Percentiles rank a stretch among this genome's conserved stretches.
These are phyloP conservation scores for Auricularia auricula-judae DNA, from an alignment of 768 basidiomycete genomes.

Conservation along the genomic window DNA sequence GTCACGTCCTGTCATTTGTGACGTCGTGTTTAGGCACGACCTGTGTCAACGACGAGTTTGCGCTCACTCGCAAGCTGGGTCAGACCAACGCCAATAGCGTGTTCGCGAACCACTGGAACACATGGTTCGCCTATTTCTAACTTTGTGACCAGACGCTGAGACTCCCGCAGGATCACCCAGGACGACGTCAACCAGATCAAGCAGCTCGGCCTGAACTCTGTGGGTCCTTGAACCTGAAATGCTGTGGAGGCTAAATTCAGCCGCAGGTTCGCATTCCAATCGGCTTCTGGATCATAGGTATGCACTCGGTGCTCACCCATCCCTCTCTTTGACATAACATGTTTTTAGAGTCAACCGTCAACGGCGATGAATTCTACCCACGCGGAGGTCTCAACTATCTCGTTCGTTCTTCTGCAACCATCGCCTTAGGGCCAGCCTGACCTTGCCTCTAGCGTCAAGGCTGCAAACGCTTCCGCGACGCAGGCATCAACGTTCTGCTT, in stretches of 20 bases:
- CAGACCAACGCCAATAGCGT: not conserved
- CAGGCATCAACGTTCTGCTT: not conserved
- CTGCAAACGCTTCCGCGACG: not conserved
- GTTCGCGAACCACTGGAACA: not conserved
- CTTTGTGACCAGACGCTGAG: too few species aligned
- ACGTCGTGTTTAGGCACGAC: not conserved
- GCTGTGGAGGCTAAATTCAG: not conserved
- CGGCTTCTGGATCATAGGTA: not conserved
- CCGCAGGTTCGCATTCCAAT: not conserved
- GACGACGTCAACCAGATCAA: constrained; percentile 1
- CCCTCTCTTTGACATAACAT: not conserved
- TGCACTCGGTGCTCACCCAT: not conserved
- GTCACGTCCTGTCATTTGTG: not conserved
- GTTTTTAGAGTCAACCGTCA: not conserved
- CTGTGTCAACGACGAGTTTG: constrained; percentile 1
- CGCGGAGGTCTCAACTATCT: not conserved
- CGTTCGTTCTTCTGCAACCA: not conserved
- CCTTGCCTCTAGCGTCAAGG: not conserved
- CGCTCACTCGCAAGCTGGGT: not conserved
- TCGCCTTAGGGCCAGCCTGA: not conserved
- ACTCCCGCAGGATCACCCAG: not conserved
- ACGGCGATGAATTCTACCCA: not conserved
- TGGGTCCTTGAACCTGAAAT: not conserved
- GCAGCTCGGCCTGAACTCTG: not conserved
- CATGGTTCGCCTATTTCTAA: not conserved